A percentile compares a stretch with the other conserved stretches of the same genome.
Evolutionary conservation across 2,329 filamentous ascomycete genomes (phyloP).

Genomic region (Ophiostoma pallidulum): DNA sequence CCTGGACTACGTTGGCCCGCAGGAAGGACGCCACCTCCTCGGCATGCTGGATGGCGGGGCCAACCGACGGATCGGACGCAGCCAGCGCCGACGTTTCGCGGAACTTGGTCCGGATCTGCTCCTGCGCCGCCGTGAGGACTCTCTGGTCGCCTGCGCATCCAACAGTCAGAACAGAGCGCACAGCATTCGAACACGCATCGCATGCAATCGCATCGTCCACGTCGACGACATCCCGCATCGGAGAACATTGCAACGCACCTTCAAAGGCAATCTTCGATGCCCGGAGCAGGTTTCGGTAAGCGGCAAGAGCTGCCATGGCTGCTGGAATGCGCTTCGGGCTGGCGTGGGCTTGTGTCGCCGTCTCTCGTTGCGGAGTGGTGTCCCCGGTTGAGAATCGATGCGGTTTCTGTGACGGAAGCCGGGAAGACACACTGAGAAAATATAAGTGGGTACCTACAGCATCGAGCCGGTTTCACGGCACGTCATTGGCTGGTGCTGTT

Average conservation of each 20-base stretch:
- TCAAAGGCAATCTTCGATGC: slow-evolving; percentile 75
- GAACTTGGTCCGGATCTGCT: slow-evolving; percentile 66
- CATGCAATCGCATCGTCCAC: too few species aligned
- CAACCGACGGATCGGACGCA: slow-evolving; percentile 47
- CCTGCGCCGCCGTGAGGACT: slow-evolving; percentile 60
- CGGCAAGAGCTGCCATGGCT: slow-evolving; percentile 47
- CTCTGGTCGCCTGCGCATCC: slow-evolving; percentile 23
- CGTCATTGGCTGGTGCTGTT: too few species aligned
- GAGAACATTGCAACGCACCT: slow-evolving; percentile 40
- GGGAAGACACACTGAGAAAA: slow-evolving; percentile 17
- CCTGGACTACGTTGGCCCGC: slow-evolving; percentile 81
- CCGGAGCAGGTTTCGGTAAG: slow-evolving; percentile 74
- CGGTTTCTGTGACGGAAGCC: too few species aligned
- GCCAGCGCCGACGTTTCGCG: slow-evolving; percentile 53
- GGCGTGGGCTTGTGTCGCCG: too few species aligned
- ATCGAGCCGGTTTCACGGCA: too few species aligned
- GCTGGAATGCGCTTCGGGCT: neutral
- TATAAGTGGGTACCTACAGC: too few species aligned
- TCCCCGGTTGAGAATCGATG: too few species aligned
- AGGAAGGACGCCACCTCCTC: slow-evolving; percentile 74
- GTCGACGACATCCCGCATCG: too few species aligned
- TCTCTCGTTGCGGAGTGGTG: too few species aligned
- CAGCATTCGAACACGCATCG: too few species aligned
- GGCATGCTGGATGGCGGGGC: slow-evolving; percentile 64
- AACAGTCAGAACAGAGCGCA: too few species aligned